Evolutionary conservation across 2,329 filamentous ascomycete genomes (phyloP), one percentile per base, ranked within the genome.

Genomic region (Ustilaginoidea virens): DNA sequence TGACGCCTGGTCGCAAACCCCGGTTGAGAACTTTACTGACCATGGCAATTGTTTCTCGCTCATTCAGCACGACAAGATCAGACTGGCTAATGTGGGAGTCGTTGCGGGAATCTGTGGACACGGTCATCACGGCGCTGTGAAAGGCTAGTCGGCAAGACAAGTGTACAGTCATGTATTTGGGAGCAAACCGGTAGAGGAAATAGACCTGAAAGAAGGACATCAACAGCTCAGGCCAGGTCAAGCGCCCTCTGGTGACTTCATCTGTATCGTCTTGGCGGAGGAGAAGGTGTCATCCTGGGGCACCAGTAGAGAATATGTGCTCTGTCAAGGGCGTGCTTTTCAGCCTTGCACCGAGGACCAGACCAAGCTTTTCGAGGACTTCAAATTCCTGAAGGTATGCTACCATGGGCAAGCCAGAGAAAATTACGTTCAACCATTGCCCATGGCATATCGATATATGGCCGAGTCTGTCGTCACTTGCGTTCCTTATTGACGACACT

Each of bases 41-140:
- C n/a, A n/a, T n/a, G n/a, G n/a, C n/a, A n/a, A n/a, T n/a, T 9
- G 20, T 16, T 25, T 15, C 24, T 10, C 18, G 8, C 5, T 7
- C 16, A 11, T 20, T 35, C 39, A 90, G 81, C 44, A 98, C 90
- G 30, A 96, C 90, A 34, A 75, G 83, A 49, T 93, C 85, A 40
- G 90, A 98, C 54, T 98, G 90, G 90, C 61, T 98, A 44, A 87
- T 87, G 32, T 98, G 90, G 90, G 90, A 98, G 52, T 64, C 66
- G 12, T 73, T 80, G 49, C 68, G 80, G 46, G 64, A 73, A 39
- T 68, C 77, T 11, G 42, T 79, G 37, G 79, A 86, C 48, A 57
- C 63, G 36, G 74, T 76, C 7, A 63, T 76, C 34, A 63, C 71
- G 39, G 74, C 71, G n/a, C 14, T 35, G 30, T 33, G n/a, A n/a